These are phyloP conservation scores for Diplodia corticola DNA, from an alignment of 2,329 filamentous ascomycete genomes.

Conservation along the genomic window DNA sequence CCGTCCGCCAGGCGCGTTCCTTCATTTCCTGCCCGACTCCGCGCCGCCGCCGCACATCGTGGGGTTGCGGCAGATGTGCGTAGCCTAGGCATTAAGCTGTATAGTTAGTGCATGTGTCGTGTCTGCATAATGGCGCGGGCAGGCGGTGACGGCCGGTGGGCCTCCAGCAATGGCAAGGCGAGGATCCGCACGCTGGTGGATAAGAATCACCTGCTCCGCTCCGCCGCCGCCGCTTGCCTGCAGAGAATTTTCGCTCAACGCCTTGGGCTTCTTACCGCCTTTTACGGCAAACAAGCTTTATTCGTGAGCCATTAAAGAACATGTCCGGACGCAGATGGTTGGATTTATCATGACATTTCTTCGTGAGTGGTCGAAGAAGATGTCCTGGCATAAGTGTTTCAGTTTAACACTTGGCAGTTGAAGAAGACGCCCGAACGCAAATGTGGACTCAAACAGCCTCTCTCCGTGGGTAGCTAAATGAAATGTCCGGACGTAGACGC, in stretches of 20 bases:
- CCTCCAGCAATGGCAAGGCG: constrained; percentile 8
- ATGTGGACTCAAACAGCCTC: too few species aligned
- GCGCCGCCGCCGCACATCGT: constrained; percentile 10
- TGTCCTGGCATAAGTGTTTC: too few species aligned
- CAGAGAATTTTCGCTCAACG: constrained; percentile 23
- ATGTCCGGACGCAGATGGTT: too few species aligned
- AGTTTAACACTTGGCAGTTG: too few species aligned
- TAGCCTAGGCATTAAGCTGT: constrained; percentile 1
- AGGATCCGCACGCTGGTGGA: constrained; percentile 20
- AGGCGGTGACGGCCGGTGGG: constrained; percentile 22
- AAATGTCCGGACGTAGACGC: too few species aligned
- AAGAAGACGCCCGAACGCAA: too few species aligned
- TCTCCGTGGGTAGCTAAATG: too few species aligned
- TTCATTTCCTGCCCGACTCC: constrained; percentile 13
- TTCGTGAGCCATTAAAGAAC: too few species aligned
- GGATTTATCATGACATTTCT: too few species aligned
- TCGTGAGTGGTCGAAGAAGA: too few species aligned
- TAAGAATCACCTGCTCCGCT: constrained; percentile 22
- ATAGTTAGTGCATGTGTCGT: constrained; percentile 10
- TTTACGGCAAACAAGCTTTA: background rate
- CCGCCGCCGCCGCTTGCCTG: constrained; percentile 21
- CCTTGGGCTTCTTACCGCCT: constrained; percentile 12
- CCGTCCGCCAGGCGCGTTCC: constrained; percentile 14
- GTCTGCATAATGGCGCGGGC: constrained; percentile 18
- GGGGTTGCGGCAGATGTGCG: constrained; percentile 5